phyloP scores from a whole-genome alignment of 805 yeast species.

The Candida mattraensis region DNA sequence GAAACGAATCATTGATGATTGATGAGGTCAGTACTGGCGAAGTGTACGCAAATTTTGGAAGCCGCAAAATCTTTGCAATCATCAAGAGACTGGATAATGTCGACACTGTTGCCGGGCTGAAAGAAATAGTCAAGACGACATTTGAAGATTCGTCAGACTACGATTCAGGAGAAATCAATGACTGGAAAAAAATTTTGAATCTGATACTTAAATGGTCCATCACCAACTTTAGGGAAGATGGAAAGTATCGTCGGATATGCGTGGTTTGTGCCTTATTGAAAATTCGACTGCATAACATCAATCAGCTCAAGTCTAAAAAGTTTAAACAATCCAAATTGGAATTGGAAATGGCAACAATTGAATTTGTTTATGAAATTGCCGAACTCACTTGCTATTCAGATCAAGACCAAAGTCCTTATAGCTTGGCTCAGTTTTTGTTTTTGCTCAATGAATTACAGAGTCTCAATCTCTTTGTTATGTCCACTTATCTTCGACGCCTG shows the following conservation, averaged over 20 bases:
- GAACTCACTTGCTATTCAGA: constrained; percentile 27
- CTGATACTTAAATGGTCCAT: constrained; percentile 33
- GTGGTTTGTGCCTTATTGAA: constrained; percentile 29
- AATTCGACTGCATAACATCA: constrained; percentile 21
- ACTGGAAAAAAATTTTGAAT: constrained; percentile 28
- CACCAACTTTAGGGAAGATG: constrained; percentile 22
- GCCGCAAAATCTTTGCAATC: constrained; percentile 20
- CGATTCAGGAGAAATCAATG: constrained; percentile 14
- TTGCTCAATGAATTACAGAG: constrained; percentile 51
- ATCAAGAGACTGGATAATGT: constrained; percentile 32
- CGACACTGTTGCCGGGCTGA: constrained; percentile 12
- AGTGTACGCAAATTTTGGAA: constrained; percentile 12
- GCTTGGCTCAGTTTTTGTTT: constrained; percentile 37
- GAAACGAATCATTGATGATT: constrained; percentile 71
- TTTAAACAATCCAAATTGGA: constrained; percentile 29
- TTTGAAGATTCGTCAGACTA: constrained; percentile 26
- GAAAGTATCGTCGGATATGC: constrained; percentile 20
- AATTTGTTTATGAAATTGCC: constrained; percentile 32
- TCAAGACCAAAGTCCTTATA: constrained; percentile 15
- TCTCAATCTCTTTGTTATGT: constrained; percentile 50
- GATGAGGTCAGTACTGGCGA: constrained; percentile 34
- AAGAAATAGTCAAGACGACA: constrained; percentile 21
- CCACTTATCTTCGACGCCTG: constrained; percentile 72
- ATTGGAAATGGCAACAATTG: constrained; percentile 33
- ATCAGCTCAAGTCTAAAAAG: constrained; percentile 24